phyloP scores from a whole-genome alignment of 139 green algal genomes.

The Coelastrella sp. region DNA sequence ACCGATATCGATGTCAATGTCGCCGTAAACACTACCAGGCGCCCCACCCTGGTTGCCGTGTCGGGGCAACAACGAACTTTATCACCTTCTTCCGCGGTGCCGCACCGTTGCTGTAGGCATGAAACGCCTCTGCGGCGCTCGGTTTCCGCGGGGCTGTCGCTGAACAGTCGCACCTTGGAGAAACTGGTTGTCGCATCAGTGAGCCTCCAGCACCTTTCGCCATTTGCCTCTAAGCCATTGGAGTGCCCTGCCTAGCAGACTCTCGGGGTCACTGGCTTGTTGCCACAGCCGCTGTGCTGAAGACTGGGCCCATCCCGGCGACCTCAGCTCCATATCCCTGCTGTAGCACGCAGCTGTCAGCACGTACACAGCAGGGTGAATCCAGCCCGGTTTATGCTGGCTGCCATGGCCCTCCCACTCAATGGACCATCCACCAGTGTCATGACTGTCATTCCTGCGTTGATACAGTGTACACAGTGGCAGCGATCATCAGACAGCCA shows the following conservation, averaged over 20 bases:
- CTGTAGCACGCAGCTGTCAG: conserved; percentile 42
- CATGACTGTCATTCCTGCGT: conserved; percentile 40
- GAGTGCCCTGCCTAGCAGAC: not conserved
- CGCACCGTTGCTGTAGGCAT: too few species aligned
- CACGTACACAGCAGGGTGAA: conserved; percentile 50
- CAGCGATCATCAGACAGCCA: too few species aligned
- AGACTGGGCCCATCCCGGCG: too few species aligned
- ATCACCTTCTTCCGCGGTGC: too few species aligned
- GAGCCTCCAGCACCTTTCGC: not conserved
- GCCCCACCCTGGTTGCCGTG: too few species aligned
- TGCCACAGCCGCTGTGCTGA: not conserved
- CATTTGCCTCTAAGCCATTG: not conserved
- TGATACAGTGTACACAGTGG: not conserved
- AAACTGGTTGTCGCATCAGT: not conserved
- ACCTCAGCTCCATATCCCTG: conserved; percentile 45
- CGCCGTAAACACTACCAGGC: too few species aligned
- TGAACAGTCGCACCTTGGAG: not conserved
- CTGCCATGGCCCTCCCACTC: conserved; percentile 51
- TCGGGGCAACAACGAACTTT: too few species aligned
- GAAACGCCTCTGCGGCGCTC: too few species aligned
- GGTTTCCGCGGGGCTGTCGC: not conserved
- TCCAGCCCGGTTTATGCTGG: conserved; percentile 26
- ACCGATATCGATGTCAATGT: too few species aligned
- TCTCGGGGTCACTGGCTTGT: not conserved
- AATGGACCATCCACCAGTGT: conserved; percentile 51